Conservation (phyloP, 768 basidiomycete species). For the Phanerochaete carnosa region DNA sequence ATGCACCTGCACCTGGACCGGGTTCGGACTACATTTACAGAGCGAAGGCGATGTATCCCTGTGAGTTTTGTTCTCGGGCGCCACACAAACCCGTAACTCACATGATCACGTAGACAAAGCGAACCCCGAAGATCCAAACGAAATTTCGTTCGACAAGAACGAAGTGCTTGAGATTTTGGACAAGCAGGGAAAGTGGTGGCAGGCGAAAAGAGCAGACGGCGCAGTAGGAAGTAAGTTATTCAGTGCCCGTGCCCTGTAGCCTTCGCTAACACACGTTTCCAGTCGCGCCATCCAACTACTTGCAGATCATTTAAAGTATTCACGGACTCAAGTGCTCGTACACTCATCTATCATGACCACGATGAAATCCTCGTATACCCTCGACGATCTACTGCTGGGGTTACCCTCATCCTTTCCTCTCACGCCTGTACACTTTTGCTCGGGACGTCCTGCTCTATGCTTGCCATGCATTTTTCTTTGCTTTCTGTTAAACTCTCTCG, state of each 20-base stretch:
- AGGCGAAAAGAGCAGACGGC: slow-evolving; percentile 78
- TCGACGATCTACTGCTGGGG: neutral
- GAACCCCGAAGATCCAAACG: slow-evolving; percentile 93
- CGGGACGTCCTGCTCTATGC: neutral
- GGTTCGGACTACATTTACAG: slow-evolving; percentile 47
- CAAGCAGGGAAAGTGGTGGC: slow-evolving; percentile 94
- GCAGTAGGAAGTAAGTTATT: slow-evolving; percentile 65
- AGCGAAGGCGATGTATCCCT: slow-evolving; percentile 88
- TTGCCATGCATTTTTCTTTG: neutral
- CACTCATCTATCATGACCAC: neutral
- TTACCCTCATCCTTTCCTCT: neutral
- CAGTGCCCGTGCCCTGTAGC: neutral
- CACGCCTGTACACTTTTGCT: neutral
- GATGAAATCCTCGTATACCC: slow-evolving; percentile 1
- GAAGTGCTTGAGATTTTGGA: slow-evolving; percentile 92
- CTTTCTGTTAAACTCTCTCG: neutral
- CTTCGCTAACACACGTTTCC: slow-evolving; percentile 1
- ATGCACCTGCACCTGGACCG: slow-evolving; percentile 20
- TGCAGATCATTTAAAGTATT: slow-evolving; percentile 45
- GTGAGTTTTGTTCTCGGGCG: slow-evolving; percentile 53
- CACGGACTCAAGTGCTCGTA: neutral
- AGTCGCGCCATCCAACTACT: slow-evolving; percentile 87
- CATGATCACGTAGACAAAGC: slow-evolving; percentile 65
- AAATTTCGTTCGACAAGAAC: slow-evolving; percentile 91
- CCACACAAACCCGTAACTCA: neutral